phyloP scores from a whole-genome alignment of 495 filamentous ascomycete genomes.

The Lepraria neglecta region DNA sequence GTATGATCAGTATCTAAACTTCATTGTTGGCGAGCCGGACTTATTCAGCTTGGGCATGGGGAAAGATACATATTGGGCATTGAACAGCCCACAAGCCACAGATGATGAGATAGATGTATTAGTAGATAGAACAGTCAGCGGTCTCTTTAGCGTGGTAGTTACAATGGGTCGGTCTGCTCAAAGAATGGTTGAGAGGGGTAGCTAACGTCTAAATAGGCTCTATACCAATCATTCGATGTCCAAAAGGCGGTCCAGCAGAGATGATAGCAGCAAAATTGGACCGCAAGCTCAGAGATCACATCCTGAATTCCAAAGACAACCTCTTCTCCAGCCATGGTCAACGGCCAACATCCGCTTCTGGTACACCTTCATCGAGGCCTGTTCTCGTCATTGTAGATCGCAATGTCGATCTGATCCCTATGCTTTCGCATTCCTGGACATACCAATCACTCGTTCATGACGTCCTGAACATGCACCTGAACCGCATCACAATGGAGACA shows the following conservation, averaged over 20 bases:
- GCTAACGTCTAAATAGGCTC: slow-evolving; percentile 46
- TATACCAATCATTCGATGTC: slow-evolving; percentile 90
- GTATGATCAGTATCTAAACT: slow-evolving; percentile 97
- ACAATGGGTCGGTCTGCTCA: slow-evolving; percentile 68
- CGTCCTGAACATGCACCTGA: slow-evolving; percentile 87
- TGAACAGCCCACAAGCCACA: slow-evolving; percentile 87
- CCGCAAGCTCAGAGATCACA: slow-evolving; percentile 90
- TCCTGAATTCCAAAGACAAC: slow-evolving; percentile 95
- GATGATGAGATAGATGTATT: slow-evolving; percentile 83
- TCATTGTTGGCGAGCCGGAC: slow-evolving; percentile 92
- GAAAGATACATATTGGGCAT: slow-evolving; percentile 85
- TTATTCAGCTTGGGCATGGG: slow-evolving; percentile 87
- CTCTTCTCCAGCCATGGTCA: slow-evolving; percentile 62
- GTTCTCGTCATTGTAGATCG: slow-evolving; percentile 88
- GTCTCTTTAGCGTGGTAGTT: slow-evolving; percentile 91
- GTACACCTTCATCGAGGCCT: slow-evolving; percentile 64
- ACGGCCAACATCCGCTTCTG: slow-evolving; percentile 43
- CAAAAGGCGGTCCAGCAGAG: slow-evolving; percentile 86
- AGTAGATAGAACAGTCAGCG: slow-evolving; percentile 86
- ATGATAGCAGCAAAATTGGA: slow-evolving; percentile 91
- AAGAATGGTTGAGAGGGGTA: background rate
- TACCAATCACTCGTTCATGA: slow-evolving; percentile 96
- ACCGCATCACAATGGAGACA: slow-evolving; percentile 90
- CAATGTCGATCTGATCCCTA: slow-evolving; percentile 93
- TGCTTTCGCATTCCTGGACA: slow-evolving; percentile 98